phyloP scores from a whole-genome alignment of 164 flowering plant genomes.

The Taxillus chinensis region DNA sequence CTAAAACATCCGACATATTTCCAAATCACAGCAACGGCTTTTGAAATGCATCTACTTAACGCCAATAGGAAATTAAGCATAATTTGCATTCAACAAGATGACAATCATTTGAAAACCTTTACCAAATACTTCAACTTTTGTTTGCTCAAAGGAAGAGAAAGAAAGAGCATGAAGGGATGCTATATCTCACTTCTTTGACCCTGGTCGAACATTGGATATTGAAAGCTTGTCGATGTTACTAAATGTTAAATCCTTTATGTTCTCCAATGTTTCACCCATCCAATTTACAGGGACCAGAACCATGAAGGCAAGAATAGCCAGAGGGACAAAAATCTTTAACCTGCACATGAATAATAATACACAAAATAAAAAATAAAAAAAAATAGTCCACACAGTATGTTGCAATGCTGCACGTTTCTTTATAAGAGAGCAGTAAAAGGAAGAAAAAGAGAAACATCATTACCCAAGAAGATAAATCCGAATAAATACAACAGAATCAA shows the following conservation, averaged over 20 bases:
- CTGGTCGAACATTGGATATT: conserved; percentile 64
- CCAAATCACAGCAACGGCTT: neutral
- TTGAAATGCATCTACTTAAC: neutral
- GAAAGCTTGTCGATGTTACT: conserved; percentile 84
- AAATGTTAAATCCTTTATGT: conserved; percentile 31
- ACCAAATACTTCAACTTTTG: too few species aligned
- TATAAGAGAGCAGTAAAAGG: too few species aligned
- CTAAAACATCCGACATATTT: too few species aligned
- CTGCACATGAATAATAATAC: conserved; percentile 25
- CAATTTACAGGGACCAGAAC: conserved; percentile 83
- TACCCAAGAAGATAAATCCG: conserved; percentile 94
- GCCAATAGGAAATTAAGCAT: neutral
- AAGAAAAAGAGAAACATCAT: too few species aligned
- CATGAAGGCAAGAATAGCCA: conserved; percentile 45
- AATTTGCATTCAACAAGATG: neutral
- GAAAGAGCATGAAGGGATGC: neutral
- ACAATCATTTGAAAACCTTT: too few species aligned
- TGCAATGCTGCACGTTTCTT: too few species aligned
- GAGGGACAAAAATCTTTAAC: conserved; percentile 62
- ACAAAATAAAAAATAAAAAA: too few species aligned
- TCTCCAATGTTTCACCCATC: conserved; percentile 40
- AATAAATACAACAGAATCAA: conserved; percentile 77
- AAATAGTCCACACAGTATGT: too few species aligned
- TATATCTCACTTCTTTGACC: conserved; percentile 51
- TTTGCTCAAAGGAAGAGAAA: neutral